A percentile compares a stretch with the other conserved stretches of the same genome.
phyloP scores from a whole-genome alignment of 805 yeast species.

The Monosporozyma yasuniensis region DNA sequence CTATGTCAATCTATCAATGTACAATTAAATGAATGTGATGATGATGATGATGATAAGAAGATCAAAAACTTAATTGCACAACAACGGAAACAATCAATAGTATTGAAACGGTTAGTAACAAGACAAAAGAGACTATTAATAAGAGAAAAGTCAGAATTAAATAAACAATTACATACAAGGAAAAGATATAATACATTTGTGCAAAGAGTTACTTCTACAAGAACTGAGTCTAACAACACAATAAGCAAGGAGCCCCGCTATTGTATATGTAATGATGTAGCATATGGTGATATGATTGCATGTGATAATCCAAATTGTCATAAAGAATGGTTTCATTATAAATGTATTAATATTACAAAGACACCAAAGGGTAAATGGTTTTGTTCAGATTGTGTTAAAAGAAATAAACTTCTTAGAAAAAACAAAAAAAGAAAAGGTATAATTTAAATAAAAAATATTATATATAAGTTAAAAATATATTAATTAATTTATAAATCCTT shows the following conservation, averaged over 20 bases:
- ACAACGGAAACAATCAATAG: background rate
- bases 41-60: background rate
- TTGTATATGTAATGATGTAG: constrained; percentile 40
- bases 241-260: constrained; percentile 17
- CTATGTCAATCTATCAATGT: background rate
- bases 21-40: background rate
- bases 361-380: constrained; percentile 66
- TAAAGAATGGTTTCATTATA: constrained; percentile 73
- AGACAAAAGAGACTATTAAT: background rate
- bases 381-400: constrained; percentile 36
- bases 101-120: background rate
- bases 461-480: background rate
- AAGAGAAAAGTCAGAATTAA: background rate
- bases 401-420: background rate
- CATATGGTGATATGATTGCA: constrained; percentile 77
- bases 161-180: background rate
- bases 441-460: constrained; percentile 4
- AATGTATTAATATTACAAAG: constrained; percentile 53
- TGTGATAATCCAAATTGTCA: constrained; percentile 75
- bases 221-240: background rate
- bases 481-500: constrained; percentile 62
- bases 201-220: background rate
- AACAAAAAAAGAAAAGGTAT: constrained; percentile 4
- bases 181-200: background rate
- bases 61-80: background rate